These are phyloP conservation scores for Lasiosphaeris hirsuta DNA, from an alignment of 495 filamentous ascomycete genomes.

Conservation along the genomic window DNA sequence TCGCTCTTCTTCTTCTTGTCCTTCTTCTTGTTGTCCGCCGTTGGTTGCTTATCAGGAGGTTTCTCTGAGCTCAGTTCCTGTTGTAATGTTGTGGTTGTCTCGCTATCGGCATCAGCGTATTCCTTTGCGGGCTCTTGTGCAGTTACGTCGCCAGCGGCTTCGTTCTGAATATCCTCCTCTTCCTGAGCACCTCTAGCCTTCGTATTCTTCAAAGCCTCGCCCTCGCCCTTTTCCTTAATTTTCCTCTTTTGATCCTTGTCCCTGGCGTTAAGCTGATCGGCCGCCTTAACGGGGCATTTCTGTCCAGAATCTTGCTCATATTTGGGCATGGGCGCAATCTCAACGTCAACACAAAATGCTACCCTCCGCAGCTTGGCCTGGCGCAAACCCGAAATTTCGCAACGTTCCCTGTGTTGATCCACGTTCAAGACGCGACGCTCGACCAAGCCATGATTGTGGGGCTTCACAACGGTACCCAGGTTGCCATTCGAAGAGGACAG, in stretches of 20 bases:
- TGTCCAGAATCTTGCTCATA: slow-evolving; percentile 43
- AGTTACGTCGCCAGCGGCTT: slow-evolving; percentile 41
- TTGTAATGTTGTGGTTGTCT: slow-evolving; percentile 21
- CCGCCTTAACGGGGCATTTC: slow-evolving; percentile 1
- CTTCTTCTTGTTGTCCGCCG: slow-evolving; percentile 55
- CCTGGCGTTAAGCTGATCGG: slow-evolving; percentile 26
- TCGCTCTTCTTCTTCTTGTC: slow-evolving; percentile 92
- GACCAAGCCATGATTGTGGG: slow-evolving; percentile 58
- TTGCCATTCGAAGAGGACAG: slow-evolving; percentile 66
- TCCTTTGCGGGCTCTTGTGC: slow-evolving; percentile 33
- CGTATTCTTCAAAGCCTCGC: slow-evolving; percentile 62
- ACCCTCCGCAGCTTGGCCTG: slow-evolving; percentile 79
- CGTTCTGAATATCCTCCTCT: slow-evolving; percentile 34
- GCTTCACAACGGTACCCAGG: slow-evolving; percentile 32
- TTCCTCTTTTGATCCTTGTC: slow-evolving; percentile 63
- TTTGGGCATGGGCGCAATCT: slow-evolving; percentile 70
- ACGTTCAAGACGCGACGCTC: slow-evolving; percentile 81
- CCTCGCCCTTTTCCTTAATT: slow-evolving; percentile 65
- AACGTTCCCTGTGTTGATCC: slow-evolving; percentile 73
- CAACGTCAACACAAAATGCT: slow-evolving; percentile 94
- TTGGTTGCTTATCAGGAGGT: slow-evolving; percentile 13
- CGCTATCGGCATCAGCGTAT: slow-evolving; percentile 17
- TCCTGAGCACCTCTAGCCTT: slow-evolving; percentile 57
- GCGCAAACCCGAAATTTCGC: slow-evolving; percentile 73
- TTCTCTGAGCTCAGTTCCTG: slow-evolving; percentile 25